Percentiles rank a stretch among this genome's conserved stretches.
These are phyloP conservation scores for Sclerospora graminicola DNA, from an alignment of 352 stramenopile species.

Conservation along the genomic window DNA sequence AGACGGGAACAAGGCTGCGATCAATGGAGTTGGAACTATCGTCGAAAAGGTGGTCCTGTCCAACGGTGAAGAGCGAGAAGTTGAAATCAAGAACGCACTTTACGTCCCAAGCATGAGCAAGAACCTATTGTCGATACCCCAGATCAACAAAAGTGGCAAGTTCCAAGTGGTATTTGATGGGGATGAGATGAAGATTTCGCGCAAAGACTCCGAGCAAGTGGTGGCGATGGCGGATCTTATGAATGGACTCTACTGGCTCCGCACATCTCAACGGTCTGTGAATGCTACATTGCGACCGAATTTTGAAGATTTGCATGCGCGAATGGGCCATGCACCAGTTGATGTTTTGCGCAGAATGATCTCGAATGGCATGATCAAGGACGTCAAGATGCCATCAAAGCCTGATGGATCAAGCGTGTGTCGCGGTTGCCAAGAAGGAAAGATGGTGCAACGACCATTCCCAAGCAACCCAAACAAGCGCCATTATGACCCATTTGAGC, in stretches of 20 bases:
- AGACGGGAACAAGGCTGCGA: background rate
- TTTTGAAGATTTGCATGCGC: background rate
- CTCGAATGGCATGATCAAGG: background rate
- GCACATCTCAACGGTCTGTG: background rate
- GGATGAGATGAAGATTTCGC: no score
- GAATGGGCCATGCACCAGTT: background rate
- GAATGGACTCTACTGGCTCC: no score
- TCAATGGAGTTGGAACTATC: background rate
- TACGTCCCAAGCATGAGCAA: conserved; percentile 3
- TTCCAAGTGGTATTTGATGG: no score
- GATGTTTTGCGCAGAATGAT: background rate
- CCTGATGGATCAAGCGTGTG: no score
- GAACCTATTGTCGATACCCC: background rate
- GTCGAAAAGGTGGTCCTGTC: background rate
- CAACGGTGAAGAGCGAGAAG: conserved; percentile 1
- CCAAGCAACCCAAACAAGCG: background rate
- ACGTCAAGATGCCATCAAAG: no score
- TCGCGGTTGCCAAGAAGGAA: background rate
- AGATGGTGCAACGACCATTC: no score
- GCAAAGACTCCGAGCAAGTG: no score
- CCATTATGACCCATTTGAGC: background rate
- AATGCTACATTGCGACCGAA: background rate
- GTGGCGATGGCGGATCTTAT: no score
- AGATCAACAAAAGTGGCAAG: background rate
- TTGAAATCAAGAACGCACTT: conserved; percentile 2